Evolutionary conservation across 495 filamentous ascomycete species (phyloP).

Genomic region (Articulospora tetracladia): DNA sequence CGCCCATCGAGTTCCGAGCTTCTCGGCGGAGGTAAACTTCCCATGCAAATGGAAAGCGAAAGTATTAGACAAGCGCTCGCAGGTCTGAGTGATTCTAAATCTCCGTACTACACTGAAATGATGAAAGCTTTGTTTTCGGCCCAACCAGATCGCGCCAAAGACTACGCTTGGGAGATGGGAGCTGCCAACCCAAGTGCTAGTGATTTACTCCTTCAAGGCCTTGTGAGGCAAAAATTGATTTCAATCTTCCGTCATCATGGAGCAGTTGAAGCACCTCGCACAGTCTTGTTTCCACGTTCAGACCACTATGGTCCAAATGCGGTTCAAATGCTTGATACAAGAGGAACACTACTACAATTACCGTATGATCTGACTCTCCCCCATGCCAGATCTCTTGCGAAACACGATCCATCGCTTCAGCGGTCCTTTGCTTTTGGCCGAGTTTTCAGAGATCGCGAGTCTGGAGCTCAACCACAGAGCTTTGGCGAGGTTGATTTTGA

Average conservation of each 20-base stretch:
- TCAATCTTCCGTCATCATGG: constrained; percentile 89
- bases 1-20: constrained; percentile 85
- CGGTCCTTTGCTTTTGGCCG: constrained; percentile 87
- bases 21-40: constrained; percentile 81
- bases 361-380: constrained; percentile 91
- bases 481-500: constrained; percentile 94
- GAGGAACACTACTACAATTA: constrained; percentile 81
- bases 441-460: constrained; percentile 77
- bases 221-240: constrained; percentile 71
- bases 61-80: constrained; percentile 78
- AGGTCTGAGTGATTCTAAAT: constrained; percentile 73
- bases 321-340: constrained; percentile 75
- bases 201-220: constrained; percentile 65
- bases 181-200: constrained; percentile 36
- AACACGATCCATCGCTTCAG: constrained; percentile 59
- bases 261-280: constrained; percentile 74
- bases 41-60: constrained; percentile 88
- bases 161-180: constrained; percentile 80
- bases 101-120: constrained; percentile 87
- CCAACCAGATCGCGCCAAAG: constrained; percentile 68
- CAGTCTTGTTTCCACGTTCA: constrained; percentile 76
- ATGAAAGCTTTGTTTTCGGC: constrained; percentile 78
- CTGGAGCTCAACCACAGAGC: constrained; percentile 74
- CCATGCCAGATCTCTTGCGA: constrained; percentile 80
- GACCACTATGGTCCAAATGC: constrained; percentile 66